These are phyloP conservation scores for Mucor velutinosus DNA, from an alignment of 371 early-diverging fungal genomes.

Conservation along the genomic window DNA sequence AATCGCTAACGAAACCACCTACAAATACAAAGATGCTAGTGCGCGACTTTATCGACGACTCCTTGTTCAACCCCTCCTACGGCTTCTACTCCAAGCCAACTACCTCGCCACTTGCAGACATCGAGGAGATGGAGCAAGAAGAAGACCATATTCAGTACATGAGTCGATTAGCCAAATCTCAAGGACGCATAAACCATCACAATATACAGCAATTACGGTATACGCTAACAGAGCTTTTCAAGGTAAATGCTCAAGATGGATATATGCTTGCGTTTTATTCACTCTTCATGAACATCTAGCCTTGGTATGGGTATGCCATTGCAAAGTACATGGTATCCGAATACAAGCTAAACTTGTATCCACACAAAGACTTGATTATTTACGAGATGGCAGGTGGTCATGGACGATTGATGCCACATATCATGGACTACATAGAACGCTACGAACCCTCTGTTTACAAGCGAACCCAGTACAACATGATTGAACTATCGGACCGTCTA, in stretches of 20 bases:
- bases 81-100: conserved; percentile 93
- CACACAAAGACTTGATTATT: conserved; percentile 73
- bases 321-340: conserved; percentile 88
- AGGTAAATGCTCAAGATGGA: conserved; percentile 47
- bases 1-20: conserved; percentile 37
- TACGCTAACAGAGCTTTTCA: conserved; percentile 95
- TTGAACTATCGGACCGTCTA: conserved; percentile 78
- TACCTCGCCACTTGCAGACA: not conserved
- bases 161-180: conserved; percentile 6
- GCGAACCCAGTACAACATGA: conserved; percentile 81
- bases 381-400: conserved; percentile 98
- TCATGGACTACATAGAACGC: conserved; percentile 83
- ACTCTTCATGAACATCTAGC: too few relatives aligned
- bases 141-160: conserved; percentile 15
- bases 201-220: conserved; percentile 85
- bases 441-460: conserved; percentile 81
- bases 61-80: conserved; percentile 88
- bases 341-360: conserved; percentile 66
- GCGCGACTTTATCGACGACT: conserved; percentile 89
- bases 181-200: conserved; percentile 6
- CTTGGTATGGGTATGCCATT: conserved; percentile 91
- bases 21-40: conserved; percentile 65
- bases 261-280: not conserved
- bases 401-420: conserved; percentile 92
- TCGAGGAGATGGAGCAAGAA: conserved; percentile 13